phyloP scores from a whole-genome alignment of 2,329 filamentous ascomycete species.

The Salinomyces thailandicus region DNA sequence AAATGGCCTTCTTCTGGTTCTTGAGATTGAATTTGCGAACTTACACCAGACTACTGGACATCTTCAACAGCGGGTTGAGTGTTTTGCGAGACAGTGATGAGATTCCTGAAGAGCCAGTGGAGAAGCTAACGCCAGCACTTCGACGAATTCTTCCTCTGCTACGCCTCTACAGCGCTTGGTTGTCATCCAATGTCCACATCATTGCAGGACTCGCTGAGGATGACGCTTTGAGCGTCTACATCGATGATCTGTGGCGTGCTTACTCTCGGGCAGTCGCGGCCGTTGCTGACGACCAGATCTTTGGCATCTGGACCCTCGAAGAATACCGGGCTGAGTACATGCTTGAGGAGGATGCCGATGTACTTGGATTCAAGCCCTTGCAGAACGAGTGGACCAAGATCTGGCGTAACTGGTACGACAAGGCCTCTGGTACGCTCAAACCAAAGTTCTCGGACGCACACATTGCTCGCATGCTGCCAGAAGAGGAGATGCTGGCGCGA shows the following conservation, averaged over 20 bases:
- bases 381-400: slow-evolving; percentile 31
- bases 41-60: slow-evolving; percentile 59
- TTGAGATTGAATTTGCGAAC: slow-evolving; percentile 70
- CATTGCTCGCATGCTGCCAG: slow-evolving; percentile 44
- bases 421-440: slow-evolving; percentile 36
- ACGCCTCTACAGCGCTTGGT: slow-evolving; percentile 59
- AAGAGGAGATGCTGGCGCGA: slow-evolving; percentile 57
- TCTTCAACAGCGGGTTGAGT: slow-evolving; percentile 60
- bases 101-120: slow-evolving; percentile 34
- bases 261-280: slow-evolving; percentile 54
- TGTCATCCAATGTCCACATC: slow-evolving; percentile 45
- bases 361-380: slow-evolving; percentile 54
- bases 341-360: slow-evolving; percentile 58
- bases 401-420: slow-evolving; percentile 42
- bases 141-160: slow-evolving; percentile 52
- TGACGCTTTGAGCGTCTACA: slow-evolving; percentile 44
- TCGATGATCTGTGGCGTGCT: slow-evolving; percentile 54
- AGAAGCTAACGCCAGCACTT: slow-evolving; percentile 12
- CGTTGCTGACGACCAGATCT: slow-evolving; percentile 42
- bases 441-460: slow-evolving; percentile 41
- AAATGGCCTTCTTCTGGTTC: slow-evolving; percentile 47
- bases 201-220: slow-evolving; percentile 46
- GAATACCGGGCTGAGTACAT: slow-evolving; percentile 42
- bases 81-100: slow-evolving; percentile 35
- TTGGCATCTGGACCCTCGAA: slow-evolving; percentile 45